phyloP scores from a whole-genome alignment of 768 basidiomycete genomes.

The Jaapia argillacea region DNA sequence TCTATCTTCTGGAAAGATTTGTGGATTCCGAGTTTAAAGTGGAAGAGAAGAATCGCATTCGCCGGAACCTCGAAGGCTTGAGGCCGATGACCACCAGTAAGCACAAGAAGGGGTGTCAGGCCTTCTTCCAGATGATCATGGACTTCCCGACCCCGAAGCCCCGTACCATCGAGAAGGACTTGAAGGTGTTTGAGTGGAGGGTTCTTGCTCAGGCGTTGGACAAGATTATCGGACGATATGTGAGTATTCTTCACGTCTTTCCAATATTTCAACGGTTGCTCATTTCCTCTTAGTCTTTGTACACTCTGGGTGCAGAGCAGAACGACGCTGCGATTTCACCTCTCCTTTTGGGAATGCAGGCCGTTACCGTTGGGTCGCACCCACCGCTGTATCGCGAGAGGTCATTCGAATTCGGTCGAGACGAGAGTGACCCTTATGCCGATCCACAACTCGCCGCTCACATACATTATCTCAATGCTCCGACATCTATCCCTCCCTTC shows the following conservation, averaged over 20 bases:
- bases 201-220: conserved; percentile 62
- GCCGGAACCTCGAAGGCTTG: conserved; percentile 90
- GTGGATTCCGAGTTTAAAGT: conserved; percentile 73
- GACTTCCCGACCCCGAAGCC: conserved; percentile 91
- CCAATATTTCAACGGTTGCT: neutral
- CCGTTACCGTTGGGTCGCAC: too few species aligned
- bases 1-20: conserved; percentile 81
- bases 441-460: too few species aligned
- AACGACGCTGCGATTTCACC: too few species aligned
- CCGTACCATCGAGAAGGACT: conserved; percentile 94
- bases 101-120: conserved; percentile 64
- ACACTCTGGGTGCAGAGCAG: neutral
- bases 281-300: neutral
- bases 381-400: too few species aligned
- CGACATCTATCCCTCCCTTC: too few species aligned
- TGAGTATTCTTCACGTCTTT: conserved; percentile 22
- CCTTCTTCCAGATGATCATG: conserved; percentile 97
- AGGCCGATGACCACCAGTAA: conserved; percentile 87
- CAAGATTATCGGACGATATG: conserved; percentile 81
- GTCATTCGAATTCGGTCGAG: too few species aligned
- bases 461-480: too few species aligned
- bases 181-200: conserved; percentile 80
- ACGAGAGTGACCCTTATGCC: too few species aligned
- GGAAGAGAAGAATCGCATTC: conserved; percentile 94
- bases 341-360: too few species aligned